A percentile compares a stretch with the other conserved stretches of the same genome.
phyloP scores from a whole-genome alignment of 306 rosid genomes.

The Benincasa hispida region DNA sequence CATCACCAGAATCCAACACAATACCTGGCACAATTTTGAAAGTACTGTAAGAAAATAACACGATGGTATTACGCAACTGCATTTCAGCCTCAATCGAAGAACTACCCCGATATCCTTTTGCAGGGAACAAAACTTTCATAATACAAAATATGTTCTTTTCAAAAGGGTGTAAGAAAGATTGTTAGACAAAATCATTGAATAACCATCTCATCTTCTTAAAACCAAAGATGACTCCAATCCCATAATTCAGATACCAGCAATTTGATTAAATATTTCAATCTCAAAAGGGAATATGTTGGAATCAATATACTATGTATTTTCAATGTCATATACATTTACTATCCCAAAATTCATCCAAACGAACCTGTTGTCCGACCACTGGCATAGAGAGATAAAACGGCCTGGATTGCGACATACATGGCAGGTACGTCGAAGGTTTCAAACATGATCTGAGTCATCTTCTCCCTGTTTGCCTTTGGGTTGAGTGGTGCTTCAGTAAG shows the following conservation, averaged over 20 bases:
- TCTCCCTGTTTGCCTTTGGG: constrained; percentile 70
- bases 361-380: constrained; percentile 71
- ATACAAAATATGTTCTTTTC: not conserved
- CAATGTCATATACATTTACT: not conserved
- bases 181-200: not conserved
- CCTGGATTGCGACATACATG: constrained; percentile 9
- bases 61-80: not conserved
- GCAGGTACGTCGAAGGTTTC: constrained; percentile 3
- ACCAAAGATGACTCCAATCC: not conserved
- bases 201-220: not conserved
- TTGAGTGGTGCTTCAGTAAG: constrained; percentile 70
- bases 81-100: not conserved
- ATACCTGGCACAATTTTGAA: constrained; percentile 27
- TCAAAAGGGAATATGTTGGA: not conserved
- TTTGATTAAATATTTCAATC: not conserved
- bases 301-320: not conserved
- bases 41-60: not conserved
- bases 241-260: not conserved
- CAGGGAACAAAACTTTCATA: not conserved
- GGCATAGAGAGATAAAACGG: constrained; percentile 43
- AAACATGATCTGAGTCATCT: constrained; percentile 59
- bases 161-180: not conserved
- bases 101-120: not conserved
- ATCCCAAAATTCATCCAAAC: constrained; percentile 1
- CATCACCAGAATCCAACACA: constrained; percentile 68